Evolutionary conservation across 352 stramenopile genomes (phyloP).

Genomic region (Phytophthora hibernalis): DNA sequence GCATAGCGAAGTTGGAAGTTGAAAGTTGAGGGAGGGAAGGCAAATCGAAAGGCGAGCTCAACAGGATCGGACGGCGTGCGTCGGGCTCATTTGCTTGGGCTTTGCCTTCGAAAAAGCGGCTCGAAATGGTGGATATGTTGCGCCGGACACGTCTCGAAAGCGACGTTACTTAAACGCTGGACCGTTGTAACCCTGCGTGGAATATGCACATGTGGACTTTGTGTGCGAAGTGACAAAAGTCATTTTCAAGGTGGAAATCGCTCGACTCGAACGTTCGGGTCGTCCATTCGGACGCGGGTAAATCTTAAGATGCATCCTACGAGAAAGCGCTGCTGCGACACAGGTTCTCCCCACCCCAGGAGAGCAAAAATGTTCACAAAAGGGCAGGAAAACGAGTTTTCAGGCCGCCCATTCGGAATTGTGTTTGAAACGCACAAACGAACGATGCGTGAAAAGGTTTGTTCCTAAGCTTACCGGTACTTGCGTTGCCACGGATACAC

Average conservation of each 20-base stretch:
- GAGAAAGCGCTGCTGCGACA: slow-evolving; percentile 24
- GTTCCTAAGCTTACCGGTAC: too few species aligned
- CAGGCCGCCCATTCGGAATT: slow-evolving; percentile 22
- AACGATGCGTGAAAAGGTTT: neutral
- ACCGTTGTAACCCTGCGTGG: too few species aligned
- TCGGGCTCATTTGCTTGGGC: slow-evolving; percentile 3
- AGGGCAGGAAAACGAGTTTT: slow-evolving; percentile 16
- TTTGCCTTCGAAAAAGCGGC: slow-evolving; percentile 13
- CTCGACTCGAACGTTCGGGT: neutral
- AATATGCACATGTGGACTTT: neutral
- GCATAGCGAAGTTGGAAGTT: neutral
- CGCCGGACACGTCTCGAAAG: neutral
- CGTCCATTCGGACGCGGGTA: slow-evolving; percentile 21
- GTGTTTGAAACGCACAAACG: neutral
- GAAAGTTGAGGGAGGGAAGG: slow-evolving; percentile 6
- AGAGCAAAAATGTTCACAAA: slow-evolving; percentile 26
- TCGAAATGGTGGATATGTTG: slow-evolving; percentile 8
- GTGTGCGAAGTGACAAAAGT: slow-evolving; percentile 11
- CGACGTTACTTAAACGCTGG: neutral
- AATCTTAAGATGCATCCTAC: slow-evolving; percentile 31
- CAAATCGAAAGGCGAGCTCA: slow-evolving; percentile 30
- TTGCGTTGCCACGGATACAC: neutral
- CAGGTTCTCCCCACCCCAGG: slow-evolving; percentile 32
- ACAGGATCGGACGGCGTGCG: slow-evolving; percentile 24
- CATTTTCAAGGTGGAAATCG: neutral